Conservation (phyloP, 2,329 filamentous ascomycete species). For the Fusarium nisikadoi region DNA sequence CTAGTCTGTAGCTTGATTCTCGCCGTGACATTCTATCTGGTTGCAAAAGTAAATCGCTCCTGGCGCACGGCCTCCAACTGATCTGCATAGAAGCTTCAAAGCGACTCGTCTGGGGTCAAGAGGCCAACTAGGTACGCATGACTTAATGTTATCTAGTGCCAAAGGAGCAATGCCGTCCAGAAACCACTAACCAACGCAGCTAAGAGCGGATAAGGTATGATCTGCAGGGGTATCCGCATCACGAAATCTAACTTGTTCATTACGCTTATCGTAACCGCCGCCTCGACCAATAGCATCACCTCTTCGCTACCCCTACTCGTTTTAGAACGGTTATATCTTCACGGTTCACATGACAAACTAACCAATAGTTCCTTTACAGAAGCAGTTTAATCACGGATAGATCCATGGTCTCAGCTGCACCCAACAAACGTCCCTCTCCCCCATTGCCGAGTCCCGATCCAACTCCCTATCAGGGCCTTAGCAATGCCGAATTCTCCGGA, state of each 20-base stretch:
- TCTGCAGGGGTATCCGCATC: constrained; percentile 26
- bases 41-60: neutral
- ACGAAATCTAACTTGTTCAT: constrained; percentile 13
- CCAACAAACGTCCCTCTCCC: constrained; percentile 3
- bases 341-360: neutral
- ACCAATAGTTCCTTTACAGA: constrained; percentile 6
- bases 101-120: neutral
- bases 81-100: neutral
- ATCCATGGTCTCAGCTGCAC: neutral
- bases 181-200: neutral
- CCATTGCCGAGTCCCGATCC: constrained; percentile 24
- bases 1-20: neutral
- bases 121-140: neutral
- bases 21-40: neutral
- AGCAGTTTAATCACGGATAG: neutral
- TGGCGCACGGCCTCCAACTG: neutral
- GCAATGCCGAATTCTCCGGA: constrained; percentile 30
- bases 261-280: constrained; percentile 26
- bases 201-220: constrained; percentile 18
- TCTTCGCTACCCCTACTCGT: neutral
- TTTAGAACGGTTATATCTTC: neutral
- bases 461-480: constrained; percentile 23
- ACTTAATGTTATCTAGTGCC: neutral
- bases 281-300: neutral
- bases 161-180: neutral